Evolutionary conservation across 2,329 filamentous ascomycete species (phyloP), one percentile per base, ranked within the genome.

Genomic region (Calonectria honghensis): DNA sequence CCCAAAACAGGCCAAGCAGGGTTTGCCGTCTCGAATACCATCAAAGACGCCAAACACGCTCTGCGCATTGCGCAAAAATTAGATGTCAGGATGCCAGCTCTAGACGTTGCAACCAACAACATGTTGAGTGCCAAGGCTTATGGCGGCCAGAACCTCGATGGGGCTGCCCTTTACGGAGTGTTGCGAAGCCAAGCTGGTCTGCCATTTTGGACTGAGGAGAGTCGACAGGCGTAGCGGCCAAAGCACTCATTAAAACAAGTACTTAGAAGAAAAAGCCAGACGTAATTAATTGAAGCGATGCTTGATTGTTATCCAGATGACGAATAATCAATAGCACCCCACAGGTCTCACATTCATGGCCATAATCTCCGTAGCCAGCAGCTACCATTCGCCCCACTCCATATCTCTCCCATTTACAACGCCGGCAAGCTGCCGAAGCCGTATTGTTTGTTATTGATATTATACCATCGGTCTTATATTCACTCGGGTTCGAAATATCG

Each of bases 31-130:
- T 63, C 57, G 4, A 63, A 63, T 24, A 63, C 57, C 14, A 63
- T 63, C 35, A 63, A 63, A 18, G 57, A 63, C 16, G 57, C 57
- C 24, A 63, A 63, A 37, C 57, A 63, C 27, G 57, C 57, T 1
- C 16, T 63, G 6, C 57, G 57, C 1, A 63, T 63, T 18, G 57
- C 57, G 6, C 57, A 63, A 20, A 35, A 35, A 10, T 31, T 70
- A 1, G 68, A 70, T 7, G 68, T 70, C 35, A 64, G 68, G 18
- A 70, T 70, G 68, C 68, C 68, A 2, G 68, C 68, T 39, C 27
- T 70, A 48, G 68, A 70, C 16, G 51, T 70, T 54, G 68, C 68
- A 0, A 70, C 68, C 2, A 70, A 70, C 35, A 70, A 70, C n/a
- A 70, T 70, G 68, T 18, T 70, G 18, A 70, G 68, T 11, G 68